Base-by-base conservation (phyloP, 177 flowering plant species). In the Vitis hybrid region DNA sequence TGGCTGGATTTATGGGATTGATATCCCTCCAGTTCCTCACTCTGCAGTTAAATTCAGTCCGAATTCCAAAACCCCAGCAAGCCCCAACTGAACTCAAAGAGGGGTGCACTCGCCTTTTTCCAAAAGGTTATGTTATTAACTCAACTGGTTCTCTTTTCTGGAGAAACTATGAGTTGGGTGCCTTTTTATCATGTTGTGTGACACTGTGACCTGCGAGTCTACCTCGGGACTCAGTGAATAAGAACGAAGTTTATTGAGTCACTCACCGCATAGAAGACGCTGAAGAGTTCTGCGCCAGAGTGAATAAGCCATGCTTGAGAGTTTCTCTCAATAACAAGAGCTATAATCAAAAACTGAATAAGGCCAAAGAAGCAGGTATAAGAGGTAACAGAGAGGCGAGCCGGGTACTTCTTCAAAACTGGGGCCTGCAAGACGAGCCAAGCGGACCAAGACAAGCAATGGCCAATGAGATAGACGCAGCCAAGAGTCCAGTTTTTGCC, bases 401-500 rank as follows among this genome's bases (percentile, higher is more conserved):
- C 99, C 4, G 99, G 99, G 82, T 95, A 95, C 67, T 88, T 93
- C 80, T 95, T 92, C 3, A 95, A 91, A 4, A 95, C 81, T 1
- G 99, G 99, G 4, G 96, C 88, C 66, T 95, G 99, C 24, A 95
- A 64, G 4, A 95, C 99, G 14, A 95, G 87, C 99, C 99, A 95
- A 0, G 79, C 97, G 14, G 99, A 89, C 99, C 98, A 95, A 1
- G 97, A 91, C 63, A 95, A 78, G 77, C 99, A 95, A 77, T 95
- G 99, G 2, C 99, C 98, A 15, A 95, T 89, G 10, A 93, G 84
- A 79, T 72, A 95, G 55, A 95, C 30, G 82, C 99, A 95, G 10
- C 98, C 99, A 64, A 93, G 81, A n/a, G 97, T 89, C 99, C 99
- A 95, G 86, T 76, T 93, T 78, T 95, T 95, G 27, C 88, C 94